A percentile compares a stretch with the other conserved stretches of the same genome.
Evolutionary conservation across 1,284 basidiomycete genomes (phyloP).

Genomic region (Trichosporon inkin): DNA sequence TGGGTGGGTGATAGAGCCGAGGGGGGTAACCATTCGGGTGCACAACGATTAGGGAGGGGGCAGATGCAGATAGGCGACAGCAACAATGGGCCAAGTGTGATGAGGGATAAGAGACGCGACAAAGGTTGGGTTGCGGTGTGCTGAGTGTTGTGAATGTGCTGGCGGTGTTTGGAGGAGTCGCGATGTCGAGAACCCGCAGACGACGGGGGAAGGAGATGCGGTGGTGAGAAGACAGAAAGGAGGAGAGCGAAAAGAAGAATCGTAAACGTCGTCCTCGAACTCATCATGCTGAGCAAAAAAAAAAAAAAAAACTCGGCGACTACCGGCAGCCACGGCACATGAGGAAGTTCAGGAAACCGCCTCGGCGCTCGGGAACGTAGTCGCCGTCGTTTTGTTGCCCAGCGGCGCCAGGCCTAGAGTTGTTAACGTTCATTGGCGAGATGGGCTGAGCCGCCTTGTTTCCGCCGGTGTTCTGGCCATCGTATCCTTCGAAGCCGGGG

Average conservation of each 20-base stretch:
- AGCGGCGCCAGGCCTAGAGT: constrained; percentile 29
- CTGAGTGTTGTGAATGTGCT: constrained; percentile 5
- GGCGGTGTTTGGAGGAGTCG: background rate
- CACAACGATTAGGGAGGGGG: constrained; percentile 15
- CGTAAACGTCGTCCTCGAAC: background rate
- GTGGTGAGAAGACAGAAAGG: constrained; percentile 8
- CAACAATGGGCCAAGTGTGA: constrained; percentile 7
- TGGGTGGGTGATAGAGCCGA: background rate
- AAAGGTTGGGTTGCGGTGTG: background rate
- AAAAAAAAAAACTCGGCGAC: no score
- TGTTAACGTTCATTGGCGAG: constrained; percentile 46
- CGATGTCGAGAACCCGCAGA: background rate
- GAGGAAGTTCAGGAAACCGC: constrained; percentile 44
- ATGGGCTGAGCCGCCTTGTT: constrained; percentile 31
- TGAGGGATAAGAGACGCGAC: constrained; percentile 6
- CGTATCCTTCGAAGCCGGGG: constrained; percentile 30
- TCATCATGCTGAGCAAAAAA: background rate
- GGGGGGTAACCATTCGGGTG: constrained; percentile 3
- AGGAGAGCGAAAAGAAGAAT: background rate
- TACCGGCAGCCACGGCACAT: constrained; percentile 46
- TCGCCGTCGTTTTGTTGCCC: constrained; percentile 45
- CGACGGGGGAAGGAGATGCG: background rate
- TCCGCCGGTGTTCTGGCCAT: constrained; percentile 30
- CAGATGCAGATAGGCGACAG: constrained; percentile 12
- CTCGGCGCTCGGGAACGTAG: constrained; percentile 35